These are phyloP conservation scores for Phytopythium mirpurense DNA, from an alignment of 352 stramenopile genomes.

Conservation along the genomic window DNA sequence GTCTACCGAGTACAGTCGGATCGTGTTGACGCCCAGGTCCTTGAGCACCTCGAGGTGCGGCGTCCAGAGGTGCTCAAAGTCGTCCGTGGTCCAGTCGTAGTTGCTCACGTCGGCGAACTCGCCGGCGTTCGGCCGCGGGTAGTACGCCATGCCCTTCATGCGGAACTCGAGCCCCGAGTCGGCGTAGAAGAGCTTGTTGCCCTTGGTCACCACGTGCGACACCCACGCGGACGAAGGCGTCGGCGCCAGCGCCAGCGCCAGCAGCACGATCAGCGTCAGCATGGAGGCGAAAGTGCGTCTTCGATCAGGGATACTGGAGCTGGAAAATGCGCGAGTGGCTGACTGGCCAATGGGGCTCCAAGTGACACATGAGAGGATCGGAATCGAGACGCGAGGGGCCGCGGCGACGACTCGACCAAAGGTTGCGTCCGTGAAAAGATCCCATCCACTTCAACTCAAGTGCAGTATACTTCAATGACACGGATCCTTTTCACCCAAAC, in stretches of 20 bases:
- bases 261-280: not conserved
- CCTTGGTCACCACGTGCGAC: conserved; percentile 40
- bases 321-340: not conserved
- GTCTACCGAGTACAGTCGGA: conserved; percentile 65
- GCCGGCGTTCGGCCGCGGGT: conserved; percentile 55
- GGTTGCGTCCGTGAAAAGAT: too few relatives aligned
- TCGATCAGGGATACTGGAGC: too few relatives aligned
- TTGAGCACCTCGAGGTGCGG: conserved; percentile 47
- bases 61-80: conserved; percentile 48
- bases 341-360: too few relatives aligned
- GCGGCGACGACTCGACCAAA: too few relatives aligned
- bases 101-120: conserved; percentile 41
- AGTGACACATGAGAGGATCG: too few relatives aligned
- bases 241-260: not conserved
- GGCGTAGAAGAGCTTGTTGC: conserved; percentile 86
- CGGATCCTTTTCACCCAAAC: not conserved
- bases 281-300: not conserved
- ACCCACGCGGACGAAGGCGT: conserved; percentile 33
- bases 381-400: too few relatives aligned
- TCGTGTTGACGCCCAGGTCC: conserved; percentile 55
- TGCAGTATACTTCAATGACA: too few relatives aligned
- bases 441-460: too few relatives aligned
- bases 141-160: conserved; percentile 70
- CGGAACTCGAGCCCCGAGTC: conserved; percentile 56
- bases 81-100: conserved; percentile 62